Evolutionary conservation across 2,329 filamentous ascomycete species (phyloP).

Genomic region (Sporothrix variecibatus): DNA sequence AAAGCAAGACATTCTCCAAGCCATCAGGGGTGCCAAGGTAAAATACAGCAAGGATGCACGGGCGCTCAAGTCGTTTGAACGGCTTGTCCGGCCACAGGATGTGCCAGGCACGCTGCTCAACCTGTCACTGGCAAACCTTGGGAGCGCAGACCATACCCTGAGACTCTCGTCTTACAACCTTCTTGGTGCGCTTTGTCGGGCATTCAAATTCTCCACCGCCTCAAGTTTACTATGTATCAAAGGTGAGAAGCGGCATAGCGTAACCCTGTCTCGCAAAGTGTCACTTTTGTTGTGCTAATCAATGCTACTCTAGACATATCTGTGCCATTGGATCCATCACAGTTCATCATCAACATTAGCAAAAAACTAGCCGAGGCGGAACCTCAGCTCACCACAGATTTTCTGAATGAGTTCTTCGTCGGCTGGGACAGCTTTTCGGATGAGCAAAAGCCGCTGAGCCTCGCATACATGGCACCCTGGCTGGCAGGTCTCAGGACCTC

Average conservation of each 20-base stretch:
- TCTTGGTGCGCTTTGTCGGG: conserved; percentile 65
- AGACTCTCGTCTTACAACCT: conserved; percentile 68
- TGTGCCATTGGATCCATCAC: conserved; percentile 63
- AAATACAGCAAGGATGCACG: conserved; percentile 66
- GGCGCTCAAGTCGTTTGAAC: conserved; percentile 62
- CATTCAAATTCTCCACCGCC: conserved; percentile 66
- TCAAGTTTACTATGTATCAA: conserved; percentile 63
- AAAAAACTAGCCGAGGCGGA: conserved; percentile 63
- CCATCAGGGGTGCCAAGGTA: conserved; percentile 62
- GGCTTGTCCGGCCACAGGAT: conserved; percentile 68
- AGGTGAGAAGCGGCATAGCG: conserved; percentile 44
- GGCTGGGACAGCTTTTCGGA: conserved; percentile 70
- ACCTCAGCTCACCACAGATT: conserved; percentile 67
- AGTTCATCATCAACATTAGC: conserved; percentile 67
- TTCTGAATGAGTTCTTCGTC: conserved; percentile 72
- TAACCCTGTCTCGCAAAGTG: not conserved
- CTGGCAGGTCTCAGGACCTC: conserved; percentile 61
- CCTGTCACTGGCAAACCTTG: conserved; percentile 66
- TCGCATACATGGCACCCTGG: conserved; percentile 72
- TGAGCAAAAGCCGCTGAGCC: conserved; percentile 65
- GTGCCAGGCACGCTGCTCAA: conserved; percentile 70
- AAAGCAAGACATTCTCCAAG: conserved; percentile 63
- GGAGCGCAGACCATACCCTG: conserved; percentile 61
- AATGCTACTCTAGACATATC: conserved; percentile 53
- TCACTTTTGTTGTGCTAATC: not conserved